Evolutionary conservation across 2,329 filamentous ascomycete species (phyloP).

Genomic region (Diaporthe sp.): DNA sequence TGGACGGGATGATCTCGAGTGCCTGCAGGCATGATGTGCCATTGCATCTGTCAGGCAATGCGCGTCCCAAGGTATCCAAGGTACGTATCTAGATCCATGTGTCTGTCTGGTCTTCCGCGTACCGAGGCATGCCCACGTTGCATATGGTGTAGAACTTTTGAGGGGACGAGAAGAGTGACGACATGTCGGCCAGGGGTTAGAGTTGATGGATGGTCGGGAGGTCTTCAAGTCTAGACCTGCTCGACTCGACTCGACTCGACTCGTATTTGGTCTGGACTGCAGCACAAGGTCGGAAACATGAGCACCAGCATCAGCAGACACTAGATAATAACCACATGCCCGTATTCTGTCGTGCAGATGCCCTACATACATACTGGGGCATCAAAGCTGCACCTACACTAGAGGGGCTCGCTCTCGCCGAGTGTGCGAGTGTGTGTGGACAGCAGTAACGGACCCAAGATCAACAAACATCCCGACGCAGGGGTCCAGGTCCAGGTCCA

Average conservation of each 20-base stretch:
- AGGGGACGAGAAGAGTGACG: background rate
- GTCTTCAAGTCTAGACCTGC: background rate
- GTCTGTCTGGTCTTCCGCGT: too few relatives aligned
- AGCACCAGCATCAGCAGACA: background rate
- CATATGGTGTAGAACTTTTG: background rate
- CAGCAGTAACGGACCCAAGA: background rate
- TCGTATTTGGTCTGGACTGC: slow-evolving; percentile 12
- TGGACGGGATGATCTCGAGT: slow-evolving; percentile 16
- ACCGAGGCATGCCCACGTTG: background rate
- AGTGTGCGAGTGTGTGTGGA: background rate
- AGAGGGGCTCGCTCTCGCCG: background rate
- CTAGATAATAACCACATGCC: slow-evolving; percentile 14
- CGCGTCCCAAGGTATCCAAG: too few relatives aligned
- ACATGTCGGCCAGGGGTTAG: slow-evolving; percentile 4
- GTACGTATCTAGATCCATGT: slow-evolving; percentile 1
- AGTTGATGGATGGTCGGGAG: background rate
- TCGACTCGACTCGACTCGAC: background rate
- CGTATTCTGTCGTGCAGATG: slow-evolving; percentile 3
- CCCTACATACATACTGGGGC: background rate
- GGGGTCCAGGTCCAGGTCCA: slow-evolving; percentile 22
- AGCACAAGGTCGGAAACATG: background rate
- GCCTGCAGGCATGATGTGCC: slow-evolving; percentile 16
- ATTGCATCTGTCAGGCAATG: slow-evolving; percentile 23
- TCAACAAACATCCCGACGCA: slow-evolving; percentile 12
- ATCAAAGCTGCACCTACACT: background rate